Percentiles rank a stretch among this genome's conserved stretches.
These are phyloP conservation scores for Wickerhamomyces bovis DNA, from an alignment of 805 yeast species.

Conservation along the genomic window DNA sequence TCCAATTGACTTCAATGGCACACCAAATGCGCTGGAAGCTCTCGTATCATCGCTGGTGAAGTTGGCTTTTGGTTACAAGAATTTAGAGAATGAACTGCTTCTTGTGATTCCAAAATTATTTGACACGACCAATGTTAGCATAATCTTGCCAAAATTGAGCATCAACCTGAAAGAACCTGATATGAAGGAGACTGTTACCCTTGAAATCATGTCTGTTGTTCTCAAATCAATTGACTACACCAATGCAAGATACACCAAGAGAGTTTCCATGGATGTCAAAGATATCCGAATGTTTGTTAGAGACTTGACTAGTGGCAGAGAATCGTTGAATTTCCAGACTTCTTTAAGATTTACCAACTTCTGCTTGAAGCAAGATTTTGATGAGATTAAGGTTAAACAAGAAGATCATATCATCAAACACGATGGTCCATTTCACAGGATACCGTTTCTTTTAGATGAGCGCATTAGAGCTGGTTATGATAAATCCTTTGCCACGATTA, in stretches of 20 bases:
- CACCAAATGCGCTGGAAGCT: slow-evolving; percentile 38
- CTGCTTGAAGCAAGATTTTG: slow-evolving; percentile 43
- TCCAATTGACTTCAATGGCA: slow-evolving; percentile 45
- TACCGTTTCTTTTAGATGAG: slow-evolving; percentile 61
- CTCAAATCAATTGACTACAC: slow-evolving; percentile 63
- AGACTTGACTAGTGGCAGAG: slow-evolving; percentile 15
- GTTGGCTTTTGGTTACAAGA: slow-evolving; percentile 59
- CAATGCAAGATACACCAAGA: slow-evolving; percentile 54
- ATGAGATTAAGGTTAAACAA: slow-evolving; percentile 45
- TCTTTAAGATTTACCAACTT: slow-evolving; percentile 57
- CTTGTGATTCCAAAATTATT: slow-evolving; percentile 48
- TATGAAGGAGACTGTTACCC: slow-evolving; percentile 17
- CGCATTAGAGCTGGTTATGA: slow-evolving; percentile 43
- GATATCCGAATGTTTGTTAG: slow-evolving; percentile 31
- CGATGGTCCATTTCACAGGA: slow-evolving; percentile 81
- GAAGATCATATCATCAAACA: slow-evolving; percentile 58
- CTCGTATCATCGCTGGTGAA: slow-evolving; percentile 37
- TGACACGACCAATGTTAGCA: slow-evolving; percentile 64
- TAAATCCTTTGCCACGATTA: slow-evolving; percentile 44
- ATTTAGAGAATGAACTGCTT: slow-evolving; percentile 69
- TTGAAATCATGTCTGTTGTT: slow-evolving; percentile 23
- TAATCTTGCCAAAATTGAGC: slow-evolving; percentile 43
- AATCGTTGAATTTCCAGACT: slow-evolving; percentile 44
- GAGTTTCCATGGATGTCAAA: slow-evolving; percentile 47
- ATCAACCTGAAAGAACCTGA: slow-evolving; percentile 35